Conservation (phyloP, 768 basidiomycete species). For the Jaapia argillacea region DNA sequence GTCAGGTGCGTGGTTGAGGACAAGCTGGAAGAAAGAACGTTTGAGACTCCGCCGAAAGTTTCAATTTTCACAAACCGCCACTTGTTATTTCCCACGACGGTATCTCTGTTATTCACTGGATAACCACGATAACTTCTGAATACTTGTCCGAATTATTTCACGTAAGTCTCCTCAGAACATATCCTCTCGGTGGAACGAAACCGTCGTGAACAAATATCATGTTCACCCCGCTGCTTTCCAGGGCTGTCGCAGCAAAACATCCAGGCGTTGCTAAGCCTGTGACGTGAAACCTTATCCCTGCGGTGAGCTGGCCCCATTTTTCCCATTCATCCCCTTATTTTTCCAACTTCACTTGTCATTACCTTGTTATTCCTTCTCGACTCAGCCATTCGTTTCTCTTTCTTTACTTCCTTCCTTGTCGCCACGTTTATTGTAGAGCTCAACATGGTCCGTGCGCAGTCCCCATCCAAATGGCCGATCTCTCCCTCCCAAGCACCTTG, state of each 20-base stretch:
- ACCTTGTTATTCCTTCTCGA: not conserved
- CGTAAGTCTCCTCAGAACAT: not conserved
- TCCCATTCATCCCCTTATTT: not conserved
- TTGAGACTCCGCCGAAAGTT: not conserved
- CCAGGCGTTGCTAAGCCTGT: too few species aligned
- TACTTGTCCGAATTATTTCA: not conserved
- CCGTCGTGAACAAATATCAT: too few species aligned
- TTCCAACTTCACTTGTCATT: not conserved
- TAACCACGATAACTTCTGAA: not conserved
- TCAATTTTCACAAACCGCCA: not conserved
- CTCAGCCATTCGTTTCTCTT: not conserved
- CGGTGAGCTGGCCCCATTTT: not conserved
- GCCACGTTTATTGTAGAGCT: not conserved
- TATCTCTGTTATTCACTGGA: not conserved
- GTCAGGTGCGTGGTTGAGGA: not conserved
- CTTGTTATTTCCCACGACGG: not conserved
- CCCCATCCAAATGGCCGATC: not conserved
- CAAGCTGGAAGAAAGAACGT: not conserved
- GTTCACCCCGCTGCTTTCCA: too few species aligned
- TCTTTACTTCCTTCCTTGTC: not conserved
- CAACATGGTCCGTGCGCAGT: not conserved
- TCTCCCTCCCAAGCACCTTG: not conserved
- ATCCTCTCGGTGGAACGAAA: not conserved
- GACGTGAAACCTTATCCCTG: not conserved
- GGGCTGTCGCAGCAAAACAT: too few species aligned